Base-by-base conservation (phyloP, 164 flowering plant genomes). In the Macadamia integrifolia region DNA sequence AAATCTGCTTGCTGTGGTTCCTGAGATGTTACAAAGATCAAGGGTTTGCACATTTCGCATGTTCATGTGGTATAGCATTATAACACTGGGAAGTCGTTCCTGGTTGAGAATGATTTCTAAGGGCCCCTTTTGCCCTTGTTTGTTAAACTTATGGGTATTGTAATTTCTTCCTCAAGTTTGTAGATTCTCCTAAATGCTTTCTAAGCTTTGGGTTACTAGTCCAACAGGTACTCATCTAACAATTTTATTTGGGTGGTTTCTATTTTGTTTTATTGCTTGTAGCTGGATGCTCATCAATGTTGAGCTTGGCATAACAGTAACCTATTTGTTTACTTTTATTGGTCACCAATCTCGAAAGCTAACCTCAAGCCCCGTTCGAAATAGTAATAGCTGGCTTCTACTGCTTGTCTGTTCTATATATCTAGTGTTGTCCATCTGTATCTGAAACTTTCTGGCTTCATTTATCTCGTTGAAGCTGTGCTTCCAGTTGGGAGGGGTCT, bases 1-100 rank as follows among this genome's bases (percentile, higher is more conserved):
- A 83, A 77, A 72, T 83, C 86, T 48, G 75, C 81, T 61, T 83
- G 86, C 71, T 83, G 86, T 60, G 72, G 75, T 59, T 74, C 79
- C 23, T 80, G 71, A 80, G 42, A 65, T 62, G 49, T 15, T 42
- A 23, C 46, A 15, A 9, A 68, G 12, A 60, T 42, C 23, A n/a
- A 61, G 55, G 44, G 10, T 64, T 31, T 48, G 17, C 18, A 48
- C 61, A 53, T 69, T 52, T 60, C 44, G 17, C 32, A 44, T 48
- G 55, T 28, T 46, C 70, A 66, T 68, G 58, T 15, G 31, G 48
- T 30, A 49, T n/a, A 62, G 58, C 46, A 58, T 46, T 62, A 61
- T 44, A 65, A 44, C n/a, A 29, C 61, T 69, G 58, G 68, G 66
- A 60, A 75, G 42, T 64, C 23, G 8, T 49, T 66, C 55, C 28